Evolutionary conservation across 2,329 filamentous ascomycete species (phyloP).

Genomic region (Pseudogymnoascus sp.): DNA sequence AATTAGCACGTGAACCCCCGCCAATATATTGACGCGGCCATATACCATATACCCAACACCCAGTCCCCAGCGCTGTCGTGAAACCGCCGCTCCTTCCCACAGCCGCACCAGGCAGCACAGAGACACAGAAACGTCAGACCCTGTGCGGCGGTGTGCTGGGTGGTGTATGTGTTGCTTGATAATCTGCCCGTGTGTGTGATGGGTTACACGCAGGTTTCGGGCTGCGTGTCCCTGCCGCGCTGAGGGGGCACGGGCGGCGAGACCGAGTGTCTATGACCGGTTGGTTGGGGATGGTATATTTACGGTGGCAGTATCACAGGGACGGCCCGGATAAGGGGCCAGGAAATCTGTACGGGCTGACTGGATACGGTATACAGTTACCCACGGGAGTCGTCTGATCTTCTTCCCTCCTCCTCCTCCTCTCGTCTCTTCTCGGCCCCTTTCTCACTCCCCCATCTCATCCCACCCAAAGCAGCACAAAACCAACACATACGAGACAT

Average conservation of each 20-base stretch:
- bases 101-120: no score
- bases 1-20: no score
- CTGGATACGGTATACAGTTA: no score
- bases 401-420: no score
- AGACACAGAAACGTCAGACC: not conserved
- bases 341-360: no score
- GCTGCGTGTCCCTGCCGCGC: not conserved
- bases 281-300: not conserved
- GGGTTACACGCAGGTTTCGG: conserved; percentile 10
- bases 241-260: not conserved
- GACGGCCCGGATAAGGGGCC: not conserved
- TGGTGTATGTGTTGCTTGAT: not conserved
- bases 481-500: not conserved
- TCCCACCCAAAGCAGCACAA: not conserved
- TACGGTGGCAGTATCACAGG: not conserved
- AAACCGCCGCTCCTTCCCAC: no score
- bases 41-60: no score
- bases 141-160: not conserved
- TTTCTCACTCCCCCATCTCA: no score
- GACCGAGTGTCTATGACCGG: not conserved
- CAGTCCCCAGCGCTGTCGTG: no score
- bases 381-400: no score
- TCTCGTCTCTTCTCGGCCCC: no score
- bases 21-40: no score
- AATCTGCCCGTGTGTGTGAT: conserved; percentile 5